Percentiles rank a stretch among this genome's conserved stretches.
phyloP scores from a whole-genome alignment of 257 asterid genomes.

The Primulina tabacum region DNA sequence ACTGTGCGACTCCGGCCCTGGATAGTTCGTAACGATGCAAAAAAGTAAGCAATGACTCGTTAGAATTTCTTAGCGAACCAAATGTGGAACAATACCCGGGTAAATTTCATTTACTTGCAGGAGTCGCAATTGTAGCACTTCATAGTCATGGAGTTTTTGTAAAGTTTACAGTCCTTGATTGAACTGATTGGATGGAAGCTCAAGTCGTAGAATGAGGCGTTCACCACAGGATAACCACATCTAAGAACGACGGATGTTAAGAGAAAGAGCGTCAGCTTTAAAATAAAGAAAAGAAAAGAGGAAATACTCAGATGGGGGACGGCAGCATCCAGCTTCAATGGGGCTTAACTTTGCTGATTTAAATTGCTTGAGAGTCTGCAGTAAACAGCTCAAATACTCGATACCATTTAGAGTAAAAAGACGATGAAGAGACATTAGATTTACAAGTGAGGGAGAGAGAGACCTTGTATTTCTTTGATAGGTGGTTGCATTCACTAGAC shows the following conservation, averaged over 20 bases:
- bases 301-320: constrained; percentile 87
- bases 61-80: constrained; percentile 7
- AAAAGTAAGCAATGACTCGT: constrained; percentile 11
- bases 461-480: constrained; percentile 68
- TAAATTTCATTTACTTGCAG: constrained; percentile 61
- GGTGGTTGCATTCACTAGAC: constrained; percentile 62
- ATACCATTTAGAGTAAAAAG: neutral
- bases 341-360: constrained; percentile 73
- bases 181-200: constrained; percentile 73
- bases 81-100: constrained; percentile 16
- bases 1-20: constrained; percentile 97
- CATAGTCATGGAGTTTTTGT: constrained; percentile 62
- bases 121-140: constrained; percentile 91
- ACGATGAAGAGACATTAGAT: neutral
- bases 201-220: constrained; percentile 77
- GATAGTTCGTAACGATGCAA: constrained; percentile 14
- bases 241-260: constrained; percentile 29
- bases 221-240: constrained; percentile 87
- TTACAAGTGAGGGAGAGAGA: neutral
- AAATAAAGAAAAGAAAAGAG: constrained; percentile 5
- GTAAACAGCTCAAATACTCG: constrained; percentile 19
- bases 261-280: neutral
- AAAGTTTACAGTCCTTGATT: constrained; percentile 73
- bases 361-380: constrained; percentile 61
- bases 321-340: constrained; percentile 90